Evolutionary conservation across 2,329 filamentous ascomycete genomes (phyloP), one percentile per base, ranked within the genome.

Genomic region (Colletotrichum scovillei): DNA sequence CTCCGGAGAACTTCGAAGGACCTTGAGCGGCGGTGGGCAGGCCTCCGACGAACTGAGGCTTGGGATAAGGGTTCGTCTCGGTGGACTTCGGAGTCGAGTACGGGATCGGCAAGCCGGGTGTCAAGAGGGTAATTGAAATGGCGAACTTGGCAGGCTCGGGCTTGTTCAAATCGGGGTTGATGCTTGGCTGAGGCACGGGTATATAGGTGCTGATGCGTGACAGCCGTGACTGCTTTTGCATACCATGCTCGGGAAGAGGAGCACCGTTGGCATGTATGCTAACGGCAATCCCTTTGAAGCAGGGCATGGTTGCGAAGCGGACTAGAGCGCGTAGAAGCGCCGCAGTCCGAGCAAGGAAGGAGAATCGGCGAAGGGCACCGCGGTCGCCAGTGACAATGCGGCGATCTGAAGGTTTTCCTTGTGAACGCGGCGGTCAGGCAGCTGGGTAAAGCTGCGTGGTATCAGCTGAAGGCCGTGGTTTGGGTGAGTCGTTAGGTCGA

Each of bases 241-340:
- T 93, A 79, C 95, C 96, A 86, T 97, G 93, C 85, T 99, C 97
- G 75, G 95, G 89, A 77, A 99, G 91, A 77, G 97, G 95, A 78
- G 95, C 87, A 75, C 89, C 89, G 81, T 92, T 92, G 72, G 91
- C 90, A 86, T 99, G 97, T 83, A 98, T 97, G 89, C 94, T 97
- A 82, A 98, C 96, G 79, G 97, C 96, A 86, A 99, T 95, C 85
- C 97, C 97, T 88, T 98, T 97, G 88, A 98, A 99, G 91, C 95
- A 98, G 87, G 97, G 97, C 97, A 91, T 91, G 81, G 81, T 89
- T 81, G 80, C 57, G 57, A 55, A 38, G 22, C 24, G 46, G 42
- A 7, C 32, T 57, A 32, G 55, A 38, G 58, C 56, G 56, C 22
- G 28, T 67, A 19, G 56, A 26, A 14, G 56, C 65, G 28, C 53